A percentile compares a stretch with the other conserved stretches of the same genome.
phyloP scores from a whole-genome alignment of 2,329 filamentous ascomycete species.

The Alternaria gaisen region DNA sequence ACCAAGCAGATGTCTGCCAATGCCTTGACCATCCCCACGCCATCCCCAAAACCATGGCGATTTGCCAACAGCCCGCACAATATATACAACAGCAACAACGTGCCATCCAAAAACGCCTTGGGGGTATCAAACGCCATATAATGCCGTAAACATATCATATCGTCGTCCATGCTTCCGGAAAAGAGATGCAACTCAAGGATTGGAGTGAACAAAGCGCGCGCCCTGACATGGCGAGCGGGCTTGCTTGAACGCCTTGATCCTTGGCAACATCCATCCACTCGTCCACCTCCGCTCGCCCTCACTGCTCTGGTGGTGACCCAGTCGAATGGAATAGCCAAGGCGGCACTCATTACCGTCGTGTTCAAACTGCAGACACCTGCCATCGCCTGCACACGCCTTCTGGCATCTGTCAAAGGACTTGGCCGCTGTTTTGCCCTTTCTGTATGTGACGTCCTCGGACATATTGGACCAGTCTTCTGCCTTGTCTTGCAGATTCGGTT shows the following conservation, averaged over 20 bases:
- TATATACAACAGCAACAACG: conserved; percentile 23
- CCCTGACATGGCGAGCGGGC: conserved; percentile 40
- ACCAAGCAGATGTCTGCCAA: not conserved
- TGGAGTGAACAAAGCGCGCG: conserved; percentile 47
- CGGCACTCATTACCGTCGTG: conserved; percentile 41
- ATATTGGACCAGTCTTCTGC: conserved; percentile 47
- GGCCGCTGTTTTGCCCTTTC: conserved; percentile 25
- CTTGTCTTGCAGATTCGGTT: conserved; percentile 35
- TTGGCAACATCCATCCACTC: conserved; percentile 45
- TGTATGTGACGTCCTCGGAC: conserved; percentile 39
- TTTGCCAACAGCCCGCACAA: conserved; percentile 7
- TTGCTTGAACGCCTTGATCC: conserved; percentile 43
- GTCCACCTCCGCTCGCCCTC: conserved; percentile 34
- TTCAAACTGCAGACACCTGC: conserved; percentile 46
- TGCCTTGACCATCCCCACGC: not conserved
- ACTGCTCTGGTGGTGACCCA: conserved; percentile 37
- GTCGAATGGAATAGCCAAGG: conserved; percentile 38
- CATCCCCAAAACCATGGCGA: not conserved
- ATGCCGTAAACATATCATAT: conserved; percentile 35
- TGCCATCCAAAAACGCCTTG: conserved; percentile 15
- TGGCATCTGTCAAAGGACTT: conserved; percentile 42
- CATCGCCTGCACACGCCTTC: conserved; percentile 39
- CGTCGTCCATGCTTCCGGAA: conserved; percentile 9
- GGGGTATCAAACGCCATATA: conserved; percentile 49
- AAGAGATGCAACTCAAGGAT: conserved; percentile 33